These are phyloP conservation scores for Elsinoe necatrix DNA, from an alignment of 2,329 filamentous ascomycete genomes.

Conservation along the genomic window DNA sequence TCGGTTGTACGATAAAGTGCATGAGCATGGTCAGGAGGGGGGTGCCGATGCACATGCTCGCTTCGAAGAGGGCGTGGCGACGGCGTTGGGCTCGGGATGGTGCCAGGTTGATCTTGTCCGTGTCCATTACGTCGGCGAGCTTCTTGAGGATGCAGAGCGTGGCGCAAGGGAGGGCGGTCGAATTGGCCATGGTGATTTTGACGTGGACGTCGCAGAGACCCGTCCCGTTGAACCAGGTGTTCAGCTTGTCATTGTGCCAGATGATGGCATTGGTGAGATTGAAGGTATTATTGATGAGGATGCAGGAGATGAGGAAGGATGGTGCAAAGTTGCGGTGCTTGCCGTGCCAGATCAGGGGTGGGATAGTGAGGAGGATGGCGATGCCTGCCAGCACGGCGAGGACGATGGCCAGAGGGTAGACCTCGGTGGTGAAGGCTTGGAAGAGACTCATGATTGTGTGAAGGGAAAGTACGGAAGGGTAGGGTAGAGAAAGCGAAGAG, in stretches of 20 bases:
- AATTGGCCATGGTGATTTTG: slow-evolving; percentile 48
- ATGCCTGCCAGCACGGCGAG: slow-evolving; percentile 45
- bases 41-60: slow-evolving; percentile 47
- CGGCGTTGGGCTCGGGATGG: slow-evolving; percentile 42
- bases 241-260: slow-evolving; percentile 52
- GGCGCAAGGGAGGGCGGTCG: slow-evolving; percentile 45
- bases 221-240: slow-evolving; percentile 49
- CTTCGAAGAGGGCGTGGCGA: slow-evolving; percentile 42
- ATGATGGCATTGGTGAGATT: slow-evolving; percentile 55
- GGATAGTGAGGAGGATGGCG: slow-evolving; percentile 45
- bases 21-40: slow-evolving; percentile 48
- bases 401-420: slow-evolving; percentile 31
- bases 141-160: slow-evolving; percentile 52
- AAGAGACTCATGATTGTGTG: background rate
- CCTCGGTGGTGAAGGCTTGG: slow-evolving; percentile 1
- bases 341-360: slow-evolving; percentile 53
- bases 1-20: slow-evolving; percentile 52
- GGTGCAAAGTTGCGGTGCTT: slow-evolving; percentile 54
- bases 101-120: slow-evolving; percentile 45
- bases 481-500: background rate
- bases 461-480: background rate
- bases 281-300: slow-evolving; percentile 49
- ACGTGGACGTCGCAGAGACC: slow-evolving; percentile 58
- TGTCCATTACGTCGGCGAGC: slow-evolving; percentile 53
- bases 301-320: slow-evolving; percentile 48